Percentiles rank a stretch among this genome's conserved stretches.
Evolutionary conservation across 257 asterid species (phyloP).

Genomic region (Mentha longifolia): DNA sequence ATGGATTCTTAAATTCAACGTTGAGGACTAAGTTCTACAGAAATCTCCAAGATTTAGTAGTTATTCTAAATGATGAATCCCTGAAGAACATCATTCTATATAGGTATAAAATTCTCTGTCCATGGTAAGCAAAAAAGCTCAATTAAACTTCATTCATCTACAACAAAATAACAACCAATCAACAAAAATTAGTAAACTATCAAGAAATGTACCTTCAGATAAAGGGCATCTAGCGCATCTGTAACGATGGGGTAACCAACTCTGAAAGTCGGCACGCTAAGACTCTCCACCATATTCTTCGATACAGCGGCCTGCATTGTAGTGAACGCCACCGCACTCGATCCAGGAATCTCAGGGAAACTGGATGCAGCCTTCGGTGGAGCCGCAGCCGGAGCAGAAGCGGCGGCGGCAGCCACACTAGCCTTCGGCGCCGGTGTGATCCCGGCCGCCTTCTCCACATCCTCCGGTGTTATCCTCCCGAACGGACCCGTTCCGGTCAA

Average conservation of each 20-base stretch:
- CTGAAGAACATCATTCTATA: not conserved
- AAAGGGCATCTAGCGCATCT: slow-evolving; percentile 75
- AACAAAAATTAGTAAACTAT: not conserved
- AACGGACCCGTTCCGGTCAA: slow-evolving; percentile 81
- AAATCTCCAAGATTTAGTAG: not conserved
- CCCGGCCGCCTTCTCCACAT: slow-evolving; percentile 92
- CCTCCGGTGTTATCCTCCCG: slow-evolving; percentile 87
- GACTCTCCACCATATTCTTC: slow-evolving; percentile 82
- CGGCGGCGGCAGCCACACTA: slow-evolving; percentile 34
- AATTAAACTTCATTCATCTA: not conserved
- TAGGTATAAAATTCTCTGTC: not conserved
- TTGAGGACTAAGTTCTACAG: not conserved
- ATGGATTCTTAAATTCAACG: slow-evolving; percentile 2
- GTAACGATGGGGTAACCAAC: slow-evolving; percentile 75
- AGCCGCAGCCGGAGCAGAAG: slow-evolving; percentile 29
- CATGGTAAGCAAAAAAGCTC: not conserved
- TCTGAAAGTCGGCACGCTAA: slow-evolving; percentile 76
- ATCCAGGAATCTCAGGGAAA: slow-evolving; percentile 67
- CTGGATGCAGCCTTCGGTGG: slow-evolving; percentile 46
- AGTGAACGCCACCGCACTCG: slow-evolving; percentile 70
- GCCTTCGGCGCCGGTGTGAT: slow-evolving; percentile 51
- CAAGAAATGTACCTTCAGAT: slow-evolving; percentile 63
- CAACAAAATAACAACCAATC: not conserved
- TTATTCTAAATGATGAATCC: not conserved
- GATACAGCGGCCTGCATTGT: slow-evolving; percentile 87